phyloP scores from a whole-genome alignment of 352 stramenopile species.

The Globisporangium mamillatum region DNA sequence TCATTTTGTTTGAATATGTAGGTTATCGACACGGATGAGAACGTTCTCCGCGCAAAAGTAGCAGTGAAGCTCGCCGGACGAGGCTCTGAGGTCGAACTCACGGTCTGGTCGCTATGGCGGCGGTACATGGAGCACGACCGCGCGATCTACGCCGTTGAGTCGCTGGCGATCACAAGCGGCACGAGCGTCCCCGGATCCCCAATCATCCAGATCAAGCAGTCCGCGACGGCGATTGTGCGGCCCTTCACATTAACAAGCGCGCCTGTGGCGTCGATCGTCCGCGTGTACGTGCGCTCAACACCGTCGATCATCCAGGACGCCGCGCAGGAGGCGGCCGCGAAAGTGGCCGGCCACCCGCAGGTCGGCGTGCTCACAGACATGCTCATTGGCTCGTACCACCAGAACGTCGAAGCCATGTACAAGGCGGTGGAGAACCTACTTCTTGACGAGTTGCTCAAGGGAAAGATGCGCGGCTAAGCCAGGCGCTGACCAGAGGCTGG shows the following conservation, averaged over 20 bases:
- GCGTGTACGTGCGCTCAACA: slow-evolving; percentile 18
- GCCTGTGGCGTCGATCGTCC: slow-evolving; percentile 19
- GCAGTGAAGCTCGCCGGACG: slow-evolving; percentile 16
- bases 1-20: not conserved
- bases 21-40: slow-evolving; percentile 16
- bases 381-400: slow-evolving; percentile 19
- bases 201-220: slow-evolving; percentile 22
- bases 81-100: slow-evolving; percentile 15
- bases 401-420: slow-evolving; percentile 23
- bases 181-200: not conserved
- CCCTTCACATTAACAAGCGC: slow-evolving; percentile 12
- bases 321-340: not conserved
- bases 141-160: slow-evolving; percentile 15
- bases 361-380: slow-evolving; percentile 22
- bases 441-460: slow-evolving; percentile 18
- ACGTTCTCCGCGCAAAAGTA: slow-evolving; percentile 16
- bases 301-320: slow-evolving; percentile 20
- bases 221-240: slow-evolving; percentile 12
- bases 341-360: slow-evolving; percentile 10
- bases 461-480: slow-evolving; percentile 5
- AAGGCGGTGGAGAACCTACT: slow-evolving; percentile 22
- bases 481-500: no score
- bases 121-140: slow-evolving; percentile 13
- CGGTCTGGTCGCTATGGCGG: slow-evolving; percentile 17
- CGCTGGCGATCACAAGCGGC: slow-evolving; percentile 17